Percentiles rank a stretch among this genome's conserved stretches.
These are phyloP conservation scores for Fusarium buharicum DNA, from an alignment of 2,329 filamentous ascomycete species.

Conservation along the genomic window DNA sequence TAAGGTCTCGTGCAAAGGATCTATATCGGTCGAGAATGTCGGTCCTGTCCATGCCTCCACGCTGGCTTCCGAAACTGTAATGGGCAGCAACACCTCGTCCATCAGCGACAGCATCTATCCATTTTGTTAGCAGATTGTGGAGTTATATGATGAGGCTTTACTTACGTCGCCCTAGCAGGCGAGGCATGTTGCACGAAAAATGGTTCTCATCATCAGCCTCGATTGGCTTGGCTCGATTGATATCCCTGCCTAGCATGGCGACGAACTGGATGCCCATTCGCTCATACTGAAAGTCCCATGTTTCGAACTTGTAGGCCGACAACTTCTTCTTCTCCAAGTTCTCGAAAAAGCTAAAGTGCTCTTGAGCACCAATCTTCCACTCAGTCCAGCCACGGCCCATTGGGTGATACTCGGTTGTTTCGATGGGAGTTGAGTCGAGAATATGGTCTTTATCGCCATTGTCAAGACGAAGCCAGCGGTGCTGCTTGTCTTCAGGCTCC, in stretches of 20 bases:
- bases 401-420: slow-evolving; percentile 58
- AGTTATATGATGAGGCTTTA: fast-evolving
- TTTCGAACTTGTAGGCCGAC: slow-evolving; percentile 59
- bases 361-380: slow-evolving; percentile 63
- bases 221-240: slow-evolving; percentile 59
- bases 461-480: slow-evolving; percentile 62
- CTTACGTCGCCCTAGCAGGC: slow-evolving; percentile 52
- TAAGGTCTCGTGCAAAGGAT: slow-evolving; percentile 62
- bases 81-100: slow-evolving; percentile 64
- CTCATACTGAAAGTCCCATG: slow-evolving; percentile 60
- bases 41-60: slow-evolving; percentile 56
- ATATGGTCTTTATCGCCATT: slow-evolving; percentile 49
- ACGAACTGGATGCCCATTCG: slow-evolving; percentile 65
- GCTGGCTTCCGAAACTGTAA: slow-evolving; percentile 60
- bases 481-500: slow-evolving; percentile 53
- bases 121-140: slow-evolving; percentile 17
- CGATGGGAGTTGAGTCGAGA: slow-evolving; percentile 59
- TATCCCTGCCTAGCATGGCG: slow-evolving; percentile 63
- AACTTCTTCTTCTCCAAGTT: slow-evolving; percentile 60
- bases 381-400: slow-evolving; percentile 57
- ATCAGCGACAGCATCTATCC: slow-evolving; percentile 59
- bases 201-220: slow-evolving; percentile 58
- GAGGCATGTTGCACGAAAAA: slow-evolving; percentile 54
- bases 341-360: slow-evolving; percentile 60
- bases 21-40: slow-evolving; percentile 65